Evolutionary conservation across 1,139 yeast species (phyloP), one percentile per base, ranked within the genome.

Genomic region (Candida albicans): DNA sequence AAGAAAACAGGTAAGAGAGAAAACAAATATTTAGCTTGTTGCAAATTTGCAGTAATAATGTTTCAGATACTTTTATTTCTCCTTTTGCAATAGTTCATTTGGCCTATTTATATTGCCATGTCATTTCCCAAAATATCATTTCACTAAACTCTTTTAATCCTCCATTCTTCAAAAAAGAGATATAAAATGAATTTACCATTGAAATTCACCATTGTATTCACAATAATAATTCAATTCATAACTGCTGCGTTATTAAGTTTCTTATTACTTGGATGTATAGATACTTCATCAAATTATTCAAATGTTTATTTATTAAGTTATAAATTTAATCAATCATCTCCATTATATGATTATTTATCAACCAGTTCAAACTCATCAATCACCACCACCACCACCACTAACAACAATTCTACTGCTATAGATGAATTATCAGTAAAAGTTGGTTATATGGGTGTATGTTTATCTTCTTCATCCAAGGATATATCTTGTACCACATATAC

Each of bases 371-470:
- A 39, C 24, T 39, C 43, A 9, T 24, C 40, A 10, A 12, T 35
- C 13, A n/a, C 28, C 27, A n/a, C n/a, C n/a, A n/a, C n/a, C n/a
- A n/a, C n/a, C n/a, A n/a, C n/a, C n/a, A n/a, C n/a, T n/a, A n/a
- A n/a, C n/a, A n/a, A n/a, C n/a, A 33, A 18, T 26, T 34, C 32
- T 64, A 31, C 25, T 14, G 29, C 35, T 2, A 52, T 68, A 28
- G 56, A 62, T 8, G 59, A 58, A 6, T 62, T 77, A 65, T 53
- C 61, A 13, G 67, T 79, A 9, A 63, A 63, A 31, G 68, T 79
- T 2, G 84, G 84, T 0, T 82, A 79, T 50, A 53, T 77, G 44
- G 76, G 80, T 4, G 59, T 78, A 37, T 81, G 86, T 55, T 57
- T 78, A 8, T 57, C 60, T 1, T 43, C 65, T 8, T 18, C 22